phyloP scores from a whole-genome alignment of 2,329 filamentous ascomycete species.

The Gyromitra esculenta region DNA sequence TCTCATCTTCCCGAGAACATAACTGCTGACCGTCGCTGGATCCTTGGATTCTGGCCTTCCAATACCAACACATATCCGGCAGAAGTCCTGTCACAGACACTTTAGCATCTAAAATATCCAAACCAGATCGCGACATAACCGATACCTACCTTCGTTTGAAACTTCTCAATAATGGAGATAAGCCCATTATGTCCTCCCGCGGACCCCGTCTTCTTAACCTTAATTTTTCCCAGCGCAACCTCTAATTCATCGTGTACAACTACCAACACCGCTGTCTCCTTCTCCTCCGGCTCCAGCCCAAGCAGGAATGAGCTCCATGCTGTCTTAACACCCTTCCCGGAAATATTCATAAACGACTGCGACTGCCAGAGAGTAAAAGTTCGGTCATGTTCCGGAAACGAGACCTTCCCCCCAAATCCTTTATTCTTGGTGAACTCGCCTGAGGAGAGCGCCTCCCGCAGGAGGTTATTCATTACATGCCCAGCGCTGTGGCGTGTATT shows the following conservation, averaged over 20 bases:
- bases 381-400: slow-evolving; percentile 64
- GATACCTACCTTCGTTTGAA: slow-evolving; percentile 64
- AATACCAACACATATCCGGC: slow-evolving; percentile 81
- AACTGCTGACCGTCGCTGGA: slow-evolving; percentile 73
- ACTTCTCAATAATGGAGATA: slow-evolving; percentile 70
- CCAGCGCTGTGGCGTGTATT: slow-evolving; percentile 87
- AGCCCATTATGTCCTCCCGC: slow-evolving; percentile 78
- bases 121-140: background rate
- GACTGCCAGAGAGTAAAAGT: slow-evolving; percentile 78
- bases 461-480: slow-evolving; percentile 75
- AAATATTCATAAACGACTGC: slow-evolving; percentile 83
- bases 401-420: slow-evolving; percentile 65
- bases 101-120: slow-evolving; percentile 52
- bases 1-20: slow-evolving; percentile 78
- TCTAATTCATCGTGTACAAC: slow-evolving; percentile 92
- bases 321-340: slow-evolving; percentile 74
- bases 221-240: slow-evolving; percentile 73
- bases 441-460: slow-evolving; percentile 61
- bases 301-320: slow-evolving; percentile 71
- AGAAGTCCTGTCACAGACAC: slow-evolving; percentile 60
- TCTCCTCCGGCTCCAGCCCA: slow-evolving; percentile 58
- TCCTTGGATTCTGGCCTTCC: slow-evolving; percentile 75
- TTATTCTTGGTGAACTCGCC: slow-evolving; percentile 65
- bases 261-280: slow-evolving; percentile 68
- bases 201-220: slow-evolving; percentile 72